These are phyloP conservation scores for Euclidium syriacum DNA, from an alignment of 345 rosid genomes.

Conservation along the genomic window DNA sequence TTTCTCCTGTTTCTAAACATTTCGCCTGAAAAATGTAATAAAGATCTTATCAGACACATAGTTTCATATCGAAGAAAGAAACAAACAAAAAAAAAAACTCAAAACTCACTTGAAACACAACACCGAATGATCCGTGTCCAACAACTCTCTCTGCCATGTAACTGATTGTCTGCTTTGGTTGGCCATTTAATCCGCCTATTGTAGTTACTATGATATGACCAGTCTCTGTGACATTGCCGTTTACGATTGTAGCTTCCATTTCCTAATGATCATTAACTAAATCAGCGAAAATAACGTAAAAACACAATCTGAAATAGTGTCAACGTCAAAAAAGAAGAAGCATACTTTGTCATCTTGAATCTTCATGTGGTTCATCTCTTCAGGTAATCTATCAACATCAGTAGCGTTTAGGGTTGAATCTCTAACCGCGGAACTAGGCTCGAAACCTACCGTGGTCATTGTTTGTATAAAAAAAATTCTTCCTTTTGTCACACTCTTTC, in stretches of 20 bases:
- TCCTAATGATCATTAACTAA: slow-evolving; percentile 42
- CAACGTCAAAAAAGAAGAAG: neutral
- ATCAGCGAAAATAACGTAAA: neutral
- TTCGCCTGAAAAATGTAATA: slow-evolving; percentile 51
- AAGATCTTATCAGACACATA: neutral
- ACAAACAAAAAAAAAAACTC: neutral
- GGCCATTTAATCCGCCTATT: slow-evolving; percentile 95
- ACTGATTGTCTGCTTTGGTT: slow-evolving; percentile 94
- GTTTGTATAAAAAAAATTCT: neutral
- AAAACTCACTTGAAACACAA: slow-evolving; percentile 84
- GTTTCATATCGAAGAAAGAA: neutral
- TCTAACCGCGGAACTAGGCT: slow-evolving; percentile 50
- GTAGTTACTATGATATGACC: slow-evolving; percentile 97
- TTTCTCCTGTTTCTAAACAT: slow-evolving; percentile 93
- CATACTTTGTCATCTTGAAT: slow-evolving; percentile 83
- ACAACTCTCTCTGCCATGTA: slow-evolving; percentile 99
- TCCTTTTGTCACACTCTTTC: slow-evolving; percentile 20
- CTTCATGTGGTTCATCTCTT: slow-evolving; percentile 87
- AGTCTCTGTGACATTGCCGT: slow-evolving; percentile 85
- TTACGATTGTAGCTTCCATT: slow-evolving; percentile 85
- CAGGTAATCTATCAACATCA: slow-evolving; percentile 76
- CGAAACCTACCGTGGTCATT: slow-evolving; percentile 65
- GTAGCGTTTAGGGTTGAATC: slow-evolving; percentile 43
- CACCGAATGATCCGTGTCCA: slow-evolving; percentile 96
- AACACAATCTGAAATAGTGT: neutral